Evolutionary conservation across 768 basidiomycete species (phyloP).

Genomic region (Leccinum fibrillosum): DNA sequence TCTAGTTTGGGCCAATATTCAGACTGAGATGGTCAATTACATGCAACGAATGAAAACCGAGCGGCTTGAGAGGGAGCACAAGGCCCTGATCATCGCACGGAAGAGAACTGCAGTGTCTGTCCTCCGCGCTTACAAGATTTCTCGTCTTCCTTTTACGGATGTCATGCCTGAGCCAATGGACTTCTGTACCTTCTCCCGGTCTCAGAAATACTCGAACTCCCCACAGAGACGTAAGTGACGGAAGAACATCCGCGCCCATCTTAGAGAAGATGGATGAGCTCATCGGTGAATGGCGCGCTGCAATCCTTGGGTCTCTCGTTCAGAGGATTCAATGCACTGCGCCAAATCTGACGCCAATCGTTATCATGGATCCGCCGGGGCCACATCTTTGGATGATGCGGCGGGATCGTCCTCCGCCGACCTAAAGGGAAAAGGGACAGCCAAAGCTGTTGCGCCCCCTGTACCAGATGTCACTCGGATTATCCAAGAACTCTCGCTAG

Average conservation of each 20-base stretch:
- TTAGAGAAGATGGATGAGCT: conserved; percentile 38
- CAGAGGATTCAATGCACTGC: conserved; percentile 17
- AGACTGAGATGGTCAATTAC: conserved; percentile 37
- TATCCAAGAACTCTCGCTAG: conserved; percentile 35
- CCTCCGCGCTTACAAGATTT: conserved; percentile 42
- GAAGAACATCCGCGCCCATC: conserved; percentile 38
- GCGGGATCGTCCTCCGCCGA: conserved; percentile 13
- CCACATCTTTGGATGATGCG: neutral
- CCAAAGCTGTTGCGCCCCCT: conserved; percentile 21
- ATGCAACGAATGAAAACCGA: conserved; percentile 47
- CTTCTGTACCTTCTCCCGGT: conserved; percentile 42
- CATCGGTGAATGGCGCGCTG: conserved; percentile 39
- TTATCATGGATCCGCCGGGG: neutral
- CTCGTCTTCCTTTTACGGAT: conserved; percentile 37
- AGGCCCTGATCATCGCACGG: conserved; percentile 36
- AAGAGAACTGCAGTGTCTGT: conserved; percentile 41
- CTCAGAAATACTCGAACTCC: conserved; percentile 37
- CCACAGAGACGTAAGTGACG: conserved; percentile 37
- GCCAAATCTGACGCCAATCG: neutral
- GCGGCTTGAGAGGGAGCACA: conserved; percentile 43
- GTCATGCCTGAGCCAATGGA: conserved; percentile 47
- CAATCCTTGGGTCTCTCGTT: conserved; percentile 28
- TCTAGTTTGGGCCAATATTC: conserved; percentile 53
- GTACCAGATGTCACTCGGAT: conserved; percentile 22
- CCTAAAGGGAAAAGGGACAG: conserved; percentile 28